Base-by-base conservation (phyloP, 1,139 yeast genomes). In the Wickerhamomyces sp. region DNA sequence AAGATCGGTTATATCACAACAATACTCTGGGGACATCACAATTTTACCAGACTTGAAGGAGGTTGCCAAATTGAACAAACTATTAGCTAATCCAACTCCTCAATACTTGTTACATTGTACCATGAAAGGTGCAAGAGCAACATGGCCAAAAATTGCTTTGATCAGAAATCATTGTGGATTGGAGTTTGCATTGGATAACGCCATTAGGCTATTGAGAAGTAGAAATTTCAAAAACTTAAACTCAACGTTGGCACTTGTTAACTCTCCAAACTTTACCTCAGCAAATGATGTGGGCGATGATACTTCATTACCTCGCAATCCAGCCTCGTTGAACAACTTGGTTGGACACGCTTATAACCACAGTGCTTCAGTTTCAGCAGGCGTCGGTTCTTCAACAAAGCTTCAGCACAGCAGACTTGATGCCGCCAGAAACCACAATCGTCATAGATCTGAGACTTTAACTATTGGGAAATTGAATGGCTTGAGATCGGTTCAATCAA, bases 1-100 rank as follows among this genome's bases (percentile, higher is more conserved):
- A 37, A 78, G 84, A 37, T 84, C 95, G 0, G 76, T 93, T 7
- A 64, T 93, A 18, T 78, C 91, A 0, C 99, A 93, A 60, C 81
- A 83, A 52, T 93, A 93, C 62, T 83, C 94, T 10, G 99, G 99
- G 1, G 96, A 93, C 63, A 85, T 93, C 37, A 93, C 98, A 0
- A 90, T 93, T 40, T 66, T 93, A 40, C 98, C 98, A 0, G 87
- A 85, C 44, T 72, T 84, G 47, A 69, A 74, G 37, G 66, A 68
- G 53, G 58, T 80, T 15, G 57, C 71, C 1, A 93, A 89, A 52
- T 69, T 88, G 46, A 66, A 72, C 34, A 81, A 79, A 49, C 66
- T 93, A 36, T 74, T 93, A 57, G 75, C 76, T 30, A 91, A 93
- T 59, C 99, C 99, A 1, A 76, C 91, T 0, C 81, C 85, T 0